Evolutionary conservation across 2,329 filamentous ascomycete species (phyloP).

Genomic region (Venturia carpophila): DNA sequence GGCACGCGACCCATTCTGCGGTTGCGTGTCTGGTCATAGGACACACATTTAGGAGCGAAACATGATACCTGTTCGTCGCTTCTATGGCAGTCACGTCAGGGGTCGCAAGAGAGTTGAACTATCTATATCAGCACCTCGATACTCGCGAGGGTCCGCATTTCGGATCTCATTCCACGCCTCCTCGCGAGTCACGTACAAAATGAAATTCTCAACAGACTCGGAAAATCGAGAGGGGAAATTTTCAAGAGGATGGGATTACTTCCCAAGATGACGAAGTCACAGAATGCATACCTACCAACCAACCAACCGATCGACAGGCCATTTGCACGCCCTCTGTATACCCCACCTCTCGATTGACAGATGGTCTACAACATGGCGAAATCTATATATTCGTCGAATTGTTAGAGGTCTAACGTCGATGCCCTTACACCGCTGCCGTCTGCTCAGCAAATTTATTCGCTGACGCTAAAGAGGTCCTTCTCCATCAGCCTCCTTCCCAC

Average conservation of each 20-base stretch:
- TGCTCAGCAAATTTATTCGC: neutral
- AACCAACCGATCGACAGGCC: too few species aligned
- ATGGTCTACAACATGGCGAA: too few species aligned
- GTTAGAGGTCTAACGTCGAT: too few species aligned
- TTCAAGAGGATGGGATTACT: too few species aligned
- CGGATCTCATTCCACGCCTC: neutral
- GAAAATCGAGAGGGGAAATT: neutral
- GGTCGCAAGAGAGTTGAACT: neutral
- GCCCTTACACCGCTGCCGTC: neutral
- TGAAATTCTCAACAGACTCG: neutral
- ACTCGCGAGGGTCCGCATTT: neutral
- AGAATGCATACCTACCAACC: too few species aligned
- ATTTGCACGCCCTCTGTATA: too few species aligned
- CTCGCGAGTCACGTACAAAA: neutral
- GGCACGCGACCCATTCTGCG: neutral
- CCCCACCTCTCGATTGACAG: too few species aligned
- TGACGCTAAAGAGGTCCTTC: neutral
- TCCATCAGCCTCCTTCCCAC: neutral
- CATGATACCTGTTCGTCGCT: conserved; percentile 11
- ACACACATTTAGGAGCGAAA: conserved; percentile 5
- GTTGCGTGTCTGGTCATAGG: neutral
- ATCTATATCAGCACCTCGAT: neutral
- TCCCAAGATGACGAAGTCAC: too few species aligned
- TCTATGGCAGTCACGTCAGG: neutral
- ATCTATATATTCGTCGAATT: too few species aligned